A percentile compares a stretch with the other conserved stretches of the same genome.
These are phyloP conservation scores for Phaeodactylum tricornutum DNA, from an alignment of 108 stramenopile species.

Conservation along the genomic window DNA sequence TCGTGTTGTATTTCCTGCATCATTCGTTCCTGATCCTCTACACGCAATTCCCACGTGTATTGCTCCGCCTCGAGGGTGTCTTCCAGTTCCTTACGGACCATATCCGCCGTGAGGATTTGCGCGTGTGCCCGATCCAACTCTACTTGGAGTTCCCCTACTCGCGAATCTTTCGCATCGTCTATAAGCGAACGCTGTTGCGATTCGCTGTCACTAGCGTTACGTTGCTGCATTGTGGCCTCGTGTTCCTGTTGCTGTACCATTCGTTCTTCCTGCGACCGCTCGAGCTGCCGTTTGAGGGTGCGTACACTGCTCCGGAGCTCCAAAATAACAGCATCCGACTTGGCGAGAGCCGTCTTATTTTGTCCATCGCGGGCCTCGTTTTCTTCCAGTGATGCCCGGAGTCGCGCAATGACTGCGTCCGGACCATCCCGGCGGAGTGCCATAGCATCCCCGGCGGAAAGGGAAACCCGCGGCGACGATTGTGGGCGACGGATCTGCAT, in stretches of 20 bases:
- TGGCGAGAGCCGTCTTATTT: constrained; percentile 29
- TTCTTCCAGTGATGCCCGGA: constrained; percentile 29
- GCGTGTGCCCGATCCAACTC: constrained; percentile 54
- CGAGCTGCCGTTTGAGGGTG: constrained; percentile 33
- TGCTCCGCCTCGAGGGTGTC: constrained; percentile 60
- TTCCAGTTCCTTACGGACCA: constrained; percentile 53
- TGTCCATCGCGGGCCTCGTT: constrained; percentile 12
- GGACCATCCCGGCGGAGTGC: constrained; percentile 7
- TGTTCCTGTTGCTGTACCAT: not conserved
- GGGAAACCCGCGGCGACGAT: not conserved
- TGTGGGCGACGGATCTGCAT: no score
- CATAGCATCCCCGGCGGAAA: constrained; percentile 1
- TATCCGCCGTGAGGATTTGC: constrained; percentile 51
- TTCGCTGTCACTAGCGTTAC: not conserved
- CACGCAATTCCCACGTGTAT: constrained; percentile 51
- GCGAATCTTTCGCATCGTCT: constrained; percentile 5
- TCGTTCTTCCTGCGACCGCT: constrained; percentile 9
- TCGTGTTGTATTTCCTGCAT: constrained; percentile 26
- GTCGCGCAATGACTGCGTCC: constrained; percentile 21
- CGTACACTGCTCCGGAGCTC: constrained; percentile 27
- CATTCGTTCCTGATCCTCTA: constrained; percentile 46
- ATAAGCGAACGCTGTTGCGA: constrained; percentile 1
- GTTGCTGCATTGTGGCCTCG: not conserved
- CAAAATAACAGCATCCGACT: constrained; percentile 40
- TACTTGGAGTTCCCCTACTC: constrained; percentile 40